phyloP scores from a whole-genome alignment of 1,284 basidiomycete genomes.

The Ceratobasidium sp. region DNA sequence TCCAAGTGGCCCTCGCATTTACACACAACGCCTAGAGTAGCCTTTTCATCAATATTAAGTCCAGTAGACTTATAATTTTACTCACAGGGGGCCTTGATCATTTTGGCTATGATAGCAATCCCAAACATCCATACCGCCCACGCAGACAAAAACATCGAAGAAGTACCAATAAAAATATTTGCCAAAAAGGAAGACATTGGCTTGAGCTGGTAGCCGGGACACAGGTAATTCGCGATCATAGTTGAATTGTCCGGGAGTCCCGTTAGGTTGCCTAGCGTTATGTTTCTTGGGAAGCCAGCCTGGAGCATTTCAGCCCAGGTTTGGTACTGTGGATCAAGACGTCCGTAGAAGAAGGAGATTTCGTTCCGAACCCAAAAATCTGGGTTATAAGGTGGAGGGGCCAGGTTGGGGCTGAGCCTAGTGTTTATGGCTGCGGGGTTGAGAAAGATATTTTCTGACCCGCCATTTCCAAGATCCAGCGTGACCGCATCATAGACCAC shows the following conservation, averaged over 20 bases:
- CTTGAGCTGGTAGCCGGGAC: constrained; percentile 22
- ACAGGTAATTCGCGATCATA: constrained; percentile 34
- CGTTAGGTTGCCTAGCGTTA: constrained; percentile 21
- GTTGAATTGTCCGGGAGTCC: constrained; percentile 10
- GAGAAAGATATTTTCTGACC: constrained; percentile 14
- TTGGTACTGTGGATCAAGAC: not conserved
- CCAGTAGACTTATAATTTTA: not conserved
- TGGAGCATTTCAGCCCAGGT: constrained; percentile 17
- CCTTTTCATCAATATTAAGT: not conserved
- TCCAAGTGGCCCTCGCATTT: constrained; percentile 1
- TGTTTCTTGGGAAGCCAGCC: not conserved
- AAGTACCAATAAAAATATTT: constrained; percentile 18
- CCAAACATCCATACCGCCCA: constrained; percentile 24
- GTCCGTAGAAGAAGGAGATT: constrained; percentile 1
- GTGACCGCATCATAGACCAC: constrained; percentile 13
- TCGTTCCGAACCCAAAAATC: constrained; percentile 5
- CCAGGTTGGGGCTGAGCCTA: not conserved
- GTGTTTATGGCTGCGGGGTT: not conserved
- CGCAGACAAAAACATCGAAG: constrained; percentile 24
- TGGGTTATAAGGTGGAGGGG: not conserved
- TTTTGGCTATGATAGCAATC: constrained; percentile 4
- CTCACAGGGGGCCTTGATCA: constrained; percentile 15
- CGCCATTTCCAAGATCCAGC: constrained; percentile 5
- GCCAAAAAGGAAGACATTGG: constrained; percentile 8
- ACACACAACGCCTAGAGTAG: constrained; percentile 2